Evolutionary conservation across 371 early-diverging fungal species (phyloP).

Genomic region (Lichtheimia hyalospora): DNA sequence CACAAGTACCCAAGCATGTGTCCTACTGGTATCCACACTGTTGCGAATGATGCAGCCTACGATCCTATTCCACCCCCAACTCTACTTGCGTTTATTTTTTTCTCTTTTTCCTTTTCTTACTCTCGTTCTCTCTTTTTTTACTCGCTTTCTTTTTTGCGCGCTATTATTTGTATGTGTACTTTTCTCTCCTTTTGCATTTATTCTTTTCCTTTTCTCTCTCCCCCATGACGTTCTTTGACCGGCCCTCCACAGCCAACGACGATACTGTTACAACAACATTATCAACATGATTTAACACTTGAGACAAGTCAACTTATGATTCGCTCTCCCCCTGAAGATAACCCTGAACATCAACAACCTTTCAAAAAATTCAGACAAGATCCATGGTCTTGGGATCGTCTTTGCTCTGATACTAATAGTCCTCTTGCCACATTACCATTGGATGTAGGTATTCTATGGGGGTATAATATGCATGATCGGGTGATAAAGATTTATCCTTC

Average conservation of each 20-base stretch:
- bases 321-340: conserved; percentile 18
- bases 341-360: neutral
- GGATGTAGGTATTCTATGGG: conserved; percentile 26
- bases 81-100: neutral
- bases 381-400: conserved; percentile 29
- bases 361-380: conserved; percentile 22
- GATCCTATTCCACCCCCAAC: too few species aligned
- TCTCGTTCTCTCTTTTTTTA: conserved; percentile 4
- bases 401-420: conserved; percentile 32
- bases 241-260: neutral
- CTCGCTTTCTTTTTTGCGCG: neutral
- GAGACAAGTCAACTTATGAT: conserved; percentile 33
- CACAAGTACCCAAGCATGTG: too few species aligned
- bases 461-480: neutral
- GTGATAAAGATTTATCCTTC: too few species aligned
- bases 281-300: conserved; percentile 23
- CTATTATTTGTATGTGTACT: conserved; percentile 1
- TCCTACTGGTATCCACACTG: too few species aligned
- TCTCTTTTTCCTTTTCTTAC: conserved; percentile 1
- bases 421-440: conserved; percentile 35
- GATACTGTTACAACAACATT: neutral
- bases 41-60: too few species aligned
- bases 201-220: conserved; percentile 1
- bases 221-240: conserved; percentile 5
- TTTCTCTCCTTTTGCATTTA: conserved; percentile 6